Base-by-base conservation (phyloP, 805 yeast genomes). In the Vanderwaltozyma tropicalis region DNA sequence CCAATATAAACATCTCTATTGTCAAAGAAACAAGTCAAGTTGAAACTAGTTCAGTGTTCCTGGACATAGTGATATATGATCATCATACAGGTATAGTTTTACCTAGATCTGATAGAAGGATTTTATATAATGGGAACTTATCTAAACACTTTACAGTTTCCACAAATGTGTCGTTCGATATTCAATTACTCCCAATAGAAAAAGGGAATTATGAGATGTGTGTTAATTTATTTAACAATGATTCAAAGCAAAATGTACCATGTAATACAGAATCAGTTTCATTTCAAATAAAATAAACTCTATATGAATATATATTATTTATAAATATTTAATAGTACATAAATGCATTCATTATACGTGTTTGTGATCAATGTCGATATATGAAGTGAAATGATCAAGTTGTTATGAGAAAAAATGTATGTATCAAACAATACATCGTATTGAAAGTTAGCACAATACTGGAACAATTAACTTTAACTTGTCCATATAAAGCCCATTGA, bases 151-250 rank as follows among this genome's bases (percentile, higher is more conserved):
- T 69, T 0, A 47, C 58, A 1, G 53, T 60, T 2, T 47, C 79
- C 1, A 49, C 48, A 1, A 68, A 80, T 0, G 71, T 72, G 1
- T 68, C 61, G 19, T 49, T 62, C 3, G 62, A 55, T 2, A 61
- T 75, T 22, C 66, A 66, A 18, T 53, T 81, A 28, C 75, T 79
- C 15, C 72, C 85, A 4, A 61, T 88, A 28, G 88, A 82, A 38
- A 68, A 69, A 32, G 97, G 96, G 2, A 79, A 74, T 34, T 87
- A 79, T 53, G 92, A 84, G 54, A 79, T 95, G 80, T 85, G 88
- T 1, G 52, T 47, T 2, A 45, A 47, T 25, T 16, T 53, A 5
- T 41, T 48, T 19, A 14, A n/a, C 21, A 20, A 17, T 17, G 26
- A 12, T 38, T 36, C 16, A 33, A 31, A 3, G 44, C 39, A 13